phyloP scores from a whole-genome alignment of 176 grass and related monocot species.

The Hordeum marinum region DNA sequence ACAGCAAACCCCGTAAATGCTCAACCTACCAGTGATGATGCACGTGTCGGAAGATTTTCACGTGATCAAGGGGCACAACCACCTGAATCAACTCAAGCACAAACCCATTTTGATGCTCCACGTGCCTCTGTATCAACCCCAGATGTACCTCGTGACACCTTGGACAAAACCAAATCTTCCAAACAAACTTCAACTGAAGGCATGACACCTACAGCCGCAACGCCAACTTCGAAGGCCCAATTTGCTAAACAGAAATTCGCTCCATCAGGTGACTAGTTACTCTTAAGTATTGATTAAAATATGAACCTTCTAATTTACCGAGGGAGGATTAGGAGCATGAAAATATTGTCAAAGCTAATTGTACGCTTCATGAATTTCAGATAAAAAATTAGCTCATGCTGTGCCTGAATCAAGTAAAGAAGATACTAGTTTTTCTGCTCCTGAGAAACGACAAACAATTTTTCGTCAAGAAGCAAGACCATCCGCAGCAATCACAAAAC shows the following conservation, averaged over 20 bases:
- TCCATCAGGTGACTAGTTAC: conserved; percentile 10
- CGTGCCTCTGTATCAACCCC: neutral
- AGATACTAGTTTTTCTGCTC: neutral
- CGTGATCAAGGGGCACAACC: neutral
- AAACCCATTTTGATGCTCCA: neutral
- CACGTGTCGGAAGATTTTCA: neutral
- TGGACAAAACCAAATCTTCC: neutral
- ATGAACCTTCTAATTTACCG: neutral
- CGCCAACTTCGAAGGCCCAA: neutral
- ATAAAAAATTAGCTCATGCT: neutral
- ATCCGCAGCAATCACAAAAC: neutral
- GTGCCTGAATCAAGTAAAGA: conserved; percentile 9
- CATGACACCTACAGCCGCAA: neutral
- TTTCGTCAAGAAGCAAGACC: conserved; percentile 16
- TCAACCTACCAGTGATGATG: neutral
- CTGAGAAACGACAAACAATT: neutral
- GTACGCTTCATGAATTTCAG: conserved; percentile 13
- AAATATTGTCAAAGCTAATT: conserved; percentile 7
- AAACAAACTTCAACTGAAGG: neutral
- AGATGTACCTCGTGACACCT: neutral
- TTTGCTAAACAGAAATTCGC: neutral
- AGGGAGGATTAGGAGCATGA: neutral
- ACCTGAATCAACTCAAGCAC: conserved; percentile 5
- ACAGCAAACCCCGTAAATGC: neutral
- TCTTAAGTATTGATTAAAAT: neutral